Base-by-base conservation (phyloP, 1,139 yeast species). In the Zygosaccharomyces pseudobailii region DNA sequence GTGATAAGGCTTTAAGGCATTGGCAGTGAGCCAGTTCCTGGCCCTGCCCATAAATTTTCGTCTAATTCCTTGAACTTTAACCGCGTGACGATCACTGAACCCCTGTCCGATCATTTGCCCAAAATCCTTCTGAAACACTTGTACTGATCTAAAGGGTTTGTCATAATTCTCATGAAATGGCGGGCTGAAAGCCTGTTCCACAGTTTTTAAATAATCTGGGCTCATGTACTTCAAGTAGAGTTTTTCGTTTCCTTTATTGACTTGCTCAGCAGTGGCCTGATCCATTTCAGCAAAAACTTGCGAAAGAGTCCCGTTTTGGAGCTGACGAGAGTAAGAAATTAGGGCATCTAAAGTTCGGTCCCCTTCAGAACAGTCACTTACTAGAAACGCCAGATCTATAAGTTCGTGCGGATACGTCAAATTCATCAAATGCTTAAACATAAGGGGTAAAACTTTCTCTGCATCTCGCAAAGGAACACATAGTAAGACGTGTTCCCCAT, bases 31-130 rank as follows among this genome's bases (percentile, higher is more conserved):
- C 94, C 95, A 88, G 66, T 88, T 88, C 65, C 96, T 75, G 3
- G 96, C 96, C 50, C 94, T 73, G 2, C 95, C 96, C 96, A 88
- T 87, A 53, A 87, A 69, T 63, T 86, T 87, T 53, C 96, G 73
- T 59, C 96, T 76, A 34, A 87, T 84, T 13, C 95, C 96, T 68
- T 88, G 96, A 21, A 86, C 90, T 63, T 86, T 87, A 40, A 87
- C 94, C 19, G 87, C 94, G 63, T 88, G 96, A 53, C 96, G 72
- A 62, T 87, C 95, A 55, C 87, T 79, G 66, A 92, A 90, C 3
- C 97, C 96, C 63, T 87, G 95, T 9, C 94, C 92, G 55, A 84
- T 83, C 5, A 75, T 75, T 66, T 84, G 90, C 13, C 96, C 96
- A 62, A 88, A 88, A 66, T 88, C 94, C 62, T 87, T 87, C 56